Base-by-base conservation (phyloP, 768 basidiomycete genomes). In the Lactarius trivialis region DNA sequence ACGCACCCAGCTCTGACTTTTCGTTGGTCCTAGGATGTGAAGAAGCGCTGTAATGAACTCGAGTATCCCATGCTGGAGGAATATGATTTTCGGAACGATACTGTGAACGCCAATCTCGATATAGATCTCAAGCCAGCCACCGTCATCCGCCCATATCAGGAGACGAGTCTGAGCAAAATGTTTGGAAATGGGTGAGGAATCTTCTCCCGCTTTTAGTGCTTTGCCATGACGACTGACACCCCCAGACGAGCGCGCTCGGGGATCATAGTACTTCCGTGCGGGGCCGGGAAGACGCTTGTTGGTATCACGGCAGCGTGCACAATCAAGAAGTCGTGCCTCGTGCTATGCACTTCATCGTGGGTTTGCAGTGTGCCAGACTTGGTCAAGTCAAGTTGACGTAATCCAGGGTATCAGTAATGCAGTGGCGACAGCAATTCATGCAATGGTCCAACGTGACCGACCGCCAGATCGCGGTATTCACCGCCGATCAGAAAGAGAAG, bases 251-350 rank as follows among this genome's bases (percentile, higher is more conserved):
- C 97, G 51, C 85, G 97, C 59, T 97, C 93, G 49, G 97, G 97
- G 2, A 98, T 99, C 69, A 98, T 99, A 65, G 97, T 99, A 1
- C 79, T 99, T 24, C 97, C 97, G 34, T 99, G 97, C 72, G 97
- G 97, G 57, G 97, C 97, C 48, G 97, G 97, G 34, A 99, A 99
- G 78, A 99, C 97, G 14, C 81, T 99, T 5, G 97, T 99, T 11
- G 97, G 97, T n/a, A 98, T 99, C 71, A 98, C 96, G 2, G 97
- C 97, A 12, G 97, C 97, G 19, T 98, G 96, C 71, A 99, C 97
- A 30, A 95, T 99, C 78, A 98, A 98, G 79, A 99, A 99, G 76
- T 97, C 94, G 26, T 96, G 93, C 71, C 81, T 99, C 19, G 95
- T 99, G 15, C 78, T 99, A 49, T 98, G 96, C 75, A 99, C 97